These are phyloP conservation scores for Lepiota brunneoincarnata DNA, from an alignment of 768 basidiomycete genomes.

Conservation along the genomic window DNA sequence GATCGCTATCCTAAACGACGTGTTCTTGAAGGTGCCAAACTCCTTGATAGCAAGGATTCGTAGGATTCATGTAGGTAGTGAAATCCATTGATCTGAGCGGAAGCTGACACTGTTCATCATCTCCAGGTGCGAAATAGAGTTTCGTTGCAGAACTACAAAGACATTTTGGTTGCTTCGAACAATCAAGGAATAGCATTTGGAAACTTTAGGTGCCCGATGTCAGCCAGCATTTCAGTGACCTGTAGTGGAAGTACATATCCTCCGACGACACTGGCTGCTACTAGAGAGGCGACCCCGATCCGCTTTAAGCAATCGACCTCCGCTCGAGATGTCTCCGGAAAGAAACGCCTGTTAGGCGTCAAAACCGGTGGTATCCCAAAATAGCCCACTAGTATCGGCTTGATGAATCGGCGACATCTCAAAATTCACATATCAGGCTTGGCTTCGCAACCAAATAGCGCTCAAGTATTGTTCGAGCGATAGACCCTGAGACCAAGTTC, in stretches of 20 bases:
- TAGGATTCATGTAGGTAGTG: neutral
- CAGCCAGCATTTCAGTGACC: too few species aligned
- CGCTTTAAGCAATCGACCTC: neutral
- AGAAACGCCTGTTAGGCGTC: neutral
- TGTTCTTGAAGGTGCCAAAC: neutral
- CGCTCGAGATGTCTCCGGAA: neutral
- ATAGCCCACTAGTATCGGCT: slow-evolving; percentile 5
- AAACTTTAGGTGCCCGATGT: neutral
- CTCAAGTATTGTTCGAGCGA: too few species aligned
- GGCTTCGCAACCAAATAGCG: too few species aligned
- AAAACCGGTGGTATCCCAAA: neutral
- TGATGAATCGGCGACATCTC: slow-evolving; percentile 5
- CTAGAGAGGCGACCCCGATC: neutral
- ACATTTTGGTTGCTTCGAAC: neutral
- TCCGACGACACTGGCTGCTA: too few species aligned
- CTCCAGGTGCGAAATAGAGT: neutral
- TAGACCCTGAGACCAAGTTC: too few species aligned
- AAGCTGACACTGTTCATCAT: neutral
- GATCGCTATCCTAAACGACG: too few species aligned
- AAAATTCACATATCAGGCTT: neutral
- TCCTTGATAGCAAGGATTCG: neutral
- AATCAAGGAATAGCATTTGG: neutral
- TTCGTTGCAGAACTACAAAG: neutral
- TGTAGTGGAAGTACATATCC: too few species aligned
- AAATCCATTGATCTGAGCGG: neutral